Percentiles rank a stretch among this genome's conserved stretches.
Evolutionary conservation across 306 rosid species (phyloP).

Genomic region (Elaeagnus macrophylla): DNA sequence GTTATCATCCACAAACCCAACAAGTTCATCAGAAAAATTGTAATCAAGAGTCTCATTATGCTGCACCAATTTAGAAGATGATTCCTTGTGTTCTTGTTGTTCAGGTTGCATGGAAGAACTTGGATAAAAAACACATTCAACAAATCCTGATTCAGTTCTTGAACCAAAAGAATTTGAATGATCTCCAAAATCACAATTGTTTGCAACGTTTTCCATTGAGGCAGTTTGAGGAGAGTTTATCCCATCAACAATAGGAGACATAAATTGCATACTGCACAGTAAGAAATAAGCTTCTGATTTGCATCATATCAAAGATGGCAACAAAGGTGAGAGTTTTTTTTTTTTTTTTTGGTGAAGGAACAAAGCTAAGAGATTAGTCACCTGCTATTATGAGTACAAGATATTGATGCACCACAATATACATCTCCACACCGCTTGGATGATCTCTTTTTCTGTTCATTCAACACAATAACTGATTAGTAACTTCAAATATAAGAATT

Average conservation of each 20-base stretch:
- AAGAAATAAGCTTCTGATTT: slow-evolving; percentile 22
- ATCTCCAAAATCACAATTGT: slow-evolving; percentile 31
- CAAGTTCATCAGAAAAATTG: slow-evolving; percentile 27
- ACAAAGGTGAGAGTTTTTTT: neutral
- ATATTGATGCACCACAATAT: slow-evolving; percentile 42
- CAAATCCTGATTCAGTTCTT: slow-evolving; percentile 49
- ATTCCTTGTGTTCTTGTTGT: slow-evolving; percentile 42
- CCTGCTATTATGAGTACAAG: slow-evolving; percentile 53
- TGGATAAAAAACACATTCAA: slow-evolving; percentile 61
- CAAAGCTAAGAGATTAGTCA: slow-evolving; percentile 11
- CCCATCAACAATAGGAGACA: slow-evolving; percentile 24
- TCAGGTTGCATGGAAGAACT: slow-evolving; percentile 38
- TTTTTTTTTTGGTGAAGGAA: no score
- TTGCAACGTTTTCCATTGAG: slow-evolving; percentile 22
- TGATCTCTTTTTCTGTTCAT: slow-evolving; percentile 73
- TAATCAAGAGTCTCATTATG: slow-evolving; percentile 34
- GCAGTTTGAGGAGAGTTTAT: slow-evolving; percentile 29
- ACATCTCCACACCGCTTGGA: slow-evolving; percentile 43
- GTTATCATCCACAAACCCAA: slow-evolving; percentile 34
- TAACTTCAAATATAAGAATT: slow-evolving; percentile 11
- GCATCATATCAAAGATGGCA: slow-evolving; percentile 16
- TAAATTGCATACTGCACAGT: slow-evolving; percentile 37
- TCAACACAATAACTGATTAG: slow-evolving; percentile 16
- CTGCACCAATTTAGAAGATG: slow-evolving; percentile 34
- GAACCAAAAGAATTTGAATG: slow-evolving; percentile 62